These are phyloP conservation scores for Vigna mungo DNA, from an alignment of 306 rosid genomes.

Conservation along the genomic window DNA sequence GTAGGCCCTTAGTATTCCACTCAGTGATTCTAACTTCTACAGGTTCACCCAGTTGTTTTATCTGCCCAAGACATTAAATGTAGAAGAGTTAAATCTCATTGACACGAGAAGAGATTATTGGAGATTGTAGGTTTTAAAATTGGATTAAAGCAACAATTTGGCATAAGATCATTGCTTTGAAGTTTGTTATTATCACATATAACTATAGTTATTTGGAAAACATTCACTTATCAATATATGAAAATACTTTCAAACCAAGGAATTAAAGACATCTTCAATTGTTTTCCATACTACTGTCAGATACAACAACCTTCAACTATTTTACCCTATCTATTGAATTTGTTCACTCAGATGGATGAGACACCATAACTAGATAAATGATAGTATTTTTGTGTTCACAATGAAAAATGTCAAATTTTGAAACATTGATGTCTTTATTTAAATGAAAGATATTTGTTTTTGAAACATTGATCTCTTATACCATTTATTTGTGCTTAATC, in stretches of 20 bases:
- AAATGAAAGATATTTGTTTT: not conserved
- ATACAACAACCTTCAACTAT: not conserved
- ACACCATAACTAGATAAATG: not conserved
- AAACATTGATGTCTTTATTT: constrained; percentile 1
- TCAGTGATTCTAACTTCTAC: constrained; percentile 74
- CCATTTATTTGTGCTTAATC: not conserved
- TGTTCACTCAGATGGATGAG: not conserved
- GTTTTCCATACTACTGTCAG: not conserved
- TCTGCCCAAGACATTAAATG: constrained; percentile 55
- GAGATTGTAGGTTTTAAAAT: not conserved
- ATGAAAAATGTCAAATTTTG: not conserved
- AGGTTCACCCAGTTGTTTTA: constrained; percentile 74
- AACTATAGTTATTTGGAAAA: not conserved
- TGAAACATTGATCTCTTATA: not conserved
- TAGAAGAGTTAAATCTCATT: constrained; percentile 31
- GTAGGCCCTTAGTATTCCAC: constrained; percentile 91
- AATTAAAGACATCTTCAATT: not conserved
- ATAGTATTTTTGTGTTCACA: not conserved
- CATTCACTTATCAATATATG: not conserved
- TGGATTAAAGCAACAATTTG: constrained; percentile 24
- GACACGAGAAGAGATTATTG: not conserved
- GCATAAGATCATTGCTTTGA: not conserved
- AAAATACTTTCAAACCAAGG: constrained; percentile 20
- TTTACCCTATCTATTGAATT: not conserved
- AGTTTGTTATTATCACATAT: constrained; percentile 15